Percentiles rank a stretch among this genome's conserved stretches.
Conservation (phyloP, 768 basidiomycete species). For the Terana coerulea region DNA sequence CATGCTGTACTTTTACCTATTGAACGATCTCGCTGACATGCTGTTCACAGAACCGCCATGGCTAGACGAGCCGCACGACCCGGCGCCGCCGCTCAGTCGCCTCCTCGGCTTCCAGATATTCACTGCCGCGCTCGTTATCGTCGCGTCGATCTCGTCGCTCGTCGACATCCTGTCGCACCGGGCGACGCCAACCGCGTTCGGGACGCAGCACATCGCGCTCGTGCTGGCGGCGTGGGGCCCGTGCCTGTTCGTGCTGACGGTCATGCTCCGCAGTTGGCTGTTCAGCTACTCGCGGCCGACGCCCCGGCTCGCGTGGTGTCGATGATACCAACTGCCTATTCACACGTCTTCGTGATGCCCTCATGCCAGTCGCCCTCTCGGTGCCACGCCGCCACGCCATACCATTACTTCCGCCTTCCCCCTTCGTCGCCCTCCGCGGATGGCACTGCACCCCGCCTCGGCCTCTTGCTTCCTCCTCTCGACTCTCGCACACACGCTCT, state of each 20-base stretch:
- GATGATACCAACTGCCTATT: too few species aligned
- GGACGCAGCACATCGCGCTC: constrained; percentile 62
- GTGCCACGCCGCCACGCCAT: too few species aligned
- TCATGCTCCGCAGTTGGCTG: neutral
- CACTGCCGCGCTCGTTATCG: constrained; percentile 18
- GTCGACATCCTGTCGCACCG: constrained; percentile 47
- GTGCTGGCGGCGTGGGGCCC: constrained; percentile 60
- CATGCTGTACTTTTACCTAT: neutral
- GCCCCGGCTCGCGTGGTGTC: neutral
- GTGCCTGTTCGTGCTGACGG: constrained; percentile 46
- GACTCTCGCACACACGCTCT: constrained; percentile 6
- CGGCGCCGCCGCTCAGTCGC: constrained; percentile 6
- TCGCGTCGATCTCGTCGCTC: constrained; percentile 39
- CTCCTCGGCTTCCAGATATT: constrained; percentile 57
- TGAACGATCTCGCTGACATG: too few species aligned
- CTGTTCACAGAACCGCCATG: constrained; percentile 6
- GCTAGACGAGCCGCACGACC: constrained; percentile 4
- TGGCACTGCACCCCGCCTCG: too few species aligned
- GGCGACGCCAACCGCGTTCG: constrained; percentile 54
- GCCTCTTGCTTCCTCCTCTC: too few species aligned
- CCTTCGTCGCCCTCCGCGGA: too few species aligned
- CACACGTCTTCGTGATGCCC: too few species aligned
- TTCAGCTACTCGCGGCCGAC: neutral
- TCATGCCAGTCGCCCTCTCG: too few species aligned
- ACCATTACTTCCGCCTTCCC: too few species aligned